Percentiles rank a stretch among this genome's conserved stretches.
Evolutionary conservation across 805 yeast genomes (phyloP).

Genomic region (Ogataea nakhonphanomensis): DNA sequence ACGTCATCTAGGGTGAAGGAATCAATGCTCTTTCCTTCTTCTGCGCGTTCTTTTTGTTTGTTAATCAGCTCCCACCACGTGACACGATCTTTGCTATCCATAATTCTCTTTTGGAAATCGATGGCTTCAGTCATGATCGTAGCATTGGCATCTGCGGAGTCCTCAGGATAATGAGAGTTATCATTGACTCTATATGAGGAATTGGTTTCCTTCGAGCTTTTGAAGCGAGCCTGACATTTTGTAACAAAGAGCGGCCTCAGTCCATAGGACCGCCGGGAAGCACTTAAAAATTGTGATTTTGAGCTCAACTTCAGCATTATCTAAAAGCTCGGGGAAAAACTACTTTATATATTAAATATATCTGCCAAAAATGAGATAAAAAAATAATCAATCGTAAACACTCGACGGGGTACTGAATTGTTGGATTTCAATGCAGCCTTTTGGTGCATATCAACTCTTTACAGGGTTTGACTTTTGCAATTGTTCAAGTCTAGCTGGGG

Average conservation of each 20-base stretch:
- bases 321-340: neutral
- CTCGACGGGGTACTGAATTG: neutral
- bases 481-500: neutral
- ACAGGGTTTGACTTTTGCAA: neutral
- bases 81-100: conserved; percentile 39
- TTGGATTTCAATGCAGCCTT: neutral
- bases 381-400: neutral
- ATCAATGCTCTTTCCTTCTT: conserved; percentile 71
- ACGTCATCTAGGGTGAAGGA: conserved; percentile 71
- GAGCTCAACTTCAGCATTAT: conserved; percentile 5
- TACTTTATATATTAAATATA: neutral
- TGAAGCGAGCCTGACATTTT: neutral
- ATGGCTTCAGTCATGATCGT: conserved; percentile 59
- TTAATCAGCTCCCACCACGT: conserved; percentile 87
- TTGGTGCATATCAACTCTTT: neutral
- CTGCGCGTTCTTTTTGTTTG: conserved; percentile 65
- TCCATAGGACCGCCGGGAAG: neutral
- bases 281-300: neutral
- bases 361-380: neutral
- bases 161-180: conserved; percentile 42
- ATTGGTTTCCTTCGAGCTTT: conserved; percentile 6
- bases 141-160: conserved; percentile 73
- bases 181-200: conserved; percentile 26
- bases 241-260: neutral
- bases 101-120: conserved; percentile 45